phyloP scores from a whole-genome alignment of 345 rosid genomes.

The Populus simonii region DNA sequence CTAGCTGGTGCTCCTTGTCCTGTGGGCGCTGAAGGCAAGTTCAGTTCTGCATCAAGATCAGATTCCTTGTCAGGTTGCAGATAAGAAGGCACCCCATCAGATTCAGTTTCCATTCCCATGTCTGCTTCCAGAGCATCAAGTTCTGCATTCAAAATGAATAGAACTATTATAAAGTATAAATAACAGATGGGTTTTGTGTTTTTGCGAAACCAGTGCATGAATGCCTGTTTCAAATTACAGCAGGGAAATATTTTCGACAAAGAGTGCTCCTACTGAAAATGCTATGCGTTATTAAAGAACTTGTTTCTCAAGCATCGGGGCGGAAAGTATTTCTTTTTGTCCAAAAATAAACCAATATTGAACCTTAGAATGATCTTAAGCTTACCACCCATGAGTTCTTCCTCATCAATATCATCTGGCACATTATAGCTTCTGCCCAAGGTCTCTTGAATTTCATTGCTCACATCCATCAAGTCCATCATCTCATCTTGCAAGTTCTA shows the following conservation, averaged over 20 bases:
- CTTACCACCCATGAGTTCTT: slow-evolving; percentile 96
- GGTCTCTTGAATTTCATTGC: slow-evolving; percentile 92
- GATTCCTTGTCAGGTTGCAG: slow-evolving; percentile 90
- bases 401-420: slow-evolving; percentile 98
- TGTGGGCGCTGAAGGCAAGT: slow-evolving; percentile 77
- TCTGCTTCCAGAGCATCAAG: slow-evolving; percentile 97
- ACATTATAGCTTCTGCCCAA: slow-evolving; percentile 89
- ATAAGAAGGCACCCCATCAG: slow-evolving; percentile 85
- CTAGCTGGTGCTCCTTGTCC: slow-evolving; percentile 58
- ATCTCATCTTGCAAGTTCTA: slow-evolving; percentile 99
- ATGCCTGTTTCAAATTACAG: background rate
- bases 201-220: background rate
- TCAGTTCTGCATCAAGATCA: slow-evolving; percentile 65
- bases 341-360: background rate
- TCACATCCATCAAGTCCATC: slow-evolving; percentile 98
- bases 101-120: slow-evolving; percentile 89
- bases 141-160: slow-evolving; percentile 44
- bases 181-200: background rate
- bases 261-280: background rate
- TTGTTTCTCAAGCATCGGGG: slow-evolving; percentile 2
- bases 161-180: background rate
- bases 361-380: background rate
- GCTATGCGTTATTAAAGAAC: background rate
- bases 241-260: background rate
- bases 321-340: background rate